Percentiles rank a stretch among this genome's conserved stretches.
phyloP scores from a whole-genome alignment of 805 yeast species.

The Ogataea haglerorum region DNA sequence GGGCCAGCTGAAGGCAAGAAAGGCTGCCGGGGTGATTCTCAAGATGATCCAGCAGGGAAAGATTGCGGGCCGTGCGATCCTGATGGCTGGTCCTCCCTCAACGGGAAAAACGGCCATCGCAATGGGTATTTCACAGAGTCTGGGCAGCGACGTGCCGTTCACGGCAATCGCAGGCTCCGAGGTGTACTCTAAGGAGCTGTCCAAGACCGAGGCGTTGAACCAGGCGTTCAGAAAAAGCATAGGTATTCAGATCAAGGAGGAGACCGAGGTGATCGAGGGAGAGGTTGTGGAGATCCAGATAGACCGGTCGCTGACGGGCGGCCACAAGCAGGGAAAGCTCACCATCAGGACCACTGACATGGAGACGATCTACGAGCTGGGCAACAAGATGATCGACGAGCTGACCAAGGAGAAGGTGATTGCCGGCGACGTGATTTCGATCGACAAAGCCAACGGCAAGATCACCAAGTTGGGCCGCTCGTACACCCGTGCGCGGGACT shows the following conservation, averaged over 20 bases:
- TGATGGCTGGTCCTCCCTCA: conserved; percentile 97
- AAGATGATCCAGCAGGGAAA: conserved; percentile 89
- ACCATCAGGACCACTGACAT: conserved; percentile 86
- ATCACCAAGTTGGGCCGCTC: conserved; percentile 96
- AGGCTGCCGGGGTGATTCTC: conserved; percentile 92
- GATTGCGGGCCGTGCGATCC: conserved; percentile 93
- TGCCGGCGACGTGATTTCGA: conserved; percentile 95
- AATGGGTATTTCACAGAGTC: conserved; percentile 89
- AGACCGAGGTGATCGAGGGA: conserved; percentile 97
- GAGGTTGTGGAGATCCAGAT: conserved; percentile 96
- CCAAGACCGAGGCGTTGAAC: conserved; percentile 94
- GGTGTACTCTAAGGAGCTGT: conserved; percentile 91
- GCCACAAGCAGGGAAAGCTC: conserved; percentile 74
- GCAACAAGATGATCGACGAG: conserved; percentile 65
- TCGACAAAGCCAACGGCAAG: conserved; percentile 96
- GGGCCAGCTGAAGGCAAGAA: conserved; percentile 73
- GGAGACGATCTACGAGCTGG: conserved; percentile 75
- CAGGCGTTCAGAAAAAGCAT: conserved; percentile 96
- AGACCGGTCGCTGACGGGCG: conserved; percentile 88
- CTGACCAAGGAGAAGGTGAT: conserved; percentile 90
- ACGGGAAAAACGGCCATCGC: conserved; percentile 98
- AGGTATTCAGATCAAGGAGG: conserved; percentile 93
- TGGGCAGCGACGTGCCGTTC: conserved; percentile 96
- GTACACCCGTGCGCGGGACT: conserved; percentile 98
- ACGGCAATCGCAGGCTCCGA: conserved; percentile 97